These are phyloP conservation scores for Aspergillus piperis DNA, from an alignment of 2,329 filamentous ascomycete species.

Conservation along the genomic window DNA sequence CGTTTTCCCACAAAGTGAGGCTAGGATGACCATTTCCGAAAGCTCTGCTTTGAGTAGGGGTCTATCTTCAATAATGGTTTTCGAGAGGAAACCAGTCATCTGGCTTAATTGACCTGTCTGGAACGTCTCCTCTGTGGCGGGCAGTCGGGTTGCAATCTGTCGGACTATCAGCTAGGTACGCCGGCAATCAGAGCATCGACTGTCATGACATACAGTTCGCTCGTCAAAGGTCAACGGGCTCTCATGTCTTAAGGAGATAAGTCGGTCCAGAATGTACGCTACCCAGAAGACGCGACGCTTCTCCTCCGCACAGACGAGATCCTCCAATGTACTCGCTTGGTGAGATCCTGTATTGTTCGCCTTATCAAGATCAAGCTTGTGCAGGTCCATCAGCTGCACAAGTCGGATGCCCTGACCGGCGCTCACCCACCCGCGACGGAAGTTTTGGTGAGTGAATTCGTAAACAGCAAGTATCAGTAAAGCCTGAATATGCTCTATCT, in stretches of 20 bases:
- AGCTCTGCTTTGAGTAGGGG: slow-evolving; percentile 15
- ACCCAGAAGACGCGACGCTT: slow-evolving; percentile 41
- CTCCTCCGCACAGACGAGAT: slow-evolving; percentile 29
- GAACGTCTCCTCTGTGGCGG: slow-evolving; percentile 1
- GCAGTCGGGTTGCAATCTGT: slow-evolving; percentile 1
- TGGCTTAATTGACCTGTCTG: not conserved
- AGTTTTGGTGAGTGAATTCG: slow-evolving; percentile 17
- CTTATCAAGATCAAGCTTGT: slow-evolving; percentile 27
- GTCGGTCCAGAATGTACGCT: slow-evolving; percentile 38
- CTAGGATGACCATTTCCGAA: slow-evolving; percentile 30
- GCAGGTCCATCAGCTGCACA: slow-evolving; percentile 32
- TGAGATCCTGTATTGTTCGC: not conserved
- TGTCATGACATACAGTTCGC: slow-evolving; percentile 10
- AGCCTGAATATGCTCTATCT: slow-evolving; percentile 17
- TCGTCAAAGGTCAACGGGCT: slow-evolving; percentile 35
- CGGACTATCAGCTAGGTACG: not conserved
- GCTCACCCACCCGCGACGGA: slow-evolving; percentile 33
- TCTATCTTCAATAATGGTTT: not conserved
- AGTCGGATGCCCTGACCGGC: slow-evolving; percentile 34
- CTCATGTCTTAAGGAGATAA: slow-evolving; percentile 31
- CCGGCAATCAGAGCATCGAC: too few species aligned
- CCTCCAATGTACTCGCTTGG: slow-evolving; percentile 17
- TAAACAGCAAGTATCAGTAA: slow-evolving; percentile 10
- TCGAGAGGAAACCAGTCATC: not conserved
- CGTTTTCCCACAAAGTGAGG: slow-evolving; percentile 7